Base-by-base conservation (phyloP, 2,329 filamentous ascomycete species). In the Byssothecium circinans region DNA sequence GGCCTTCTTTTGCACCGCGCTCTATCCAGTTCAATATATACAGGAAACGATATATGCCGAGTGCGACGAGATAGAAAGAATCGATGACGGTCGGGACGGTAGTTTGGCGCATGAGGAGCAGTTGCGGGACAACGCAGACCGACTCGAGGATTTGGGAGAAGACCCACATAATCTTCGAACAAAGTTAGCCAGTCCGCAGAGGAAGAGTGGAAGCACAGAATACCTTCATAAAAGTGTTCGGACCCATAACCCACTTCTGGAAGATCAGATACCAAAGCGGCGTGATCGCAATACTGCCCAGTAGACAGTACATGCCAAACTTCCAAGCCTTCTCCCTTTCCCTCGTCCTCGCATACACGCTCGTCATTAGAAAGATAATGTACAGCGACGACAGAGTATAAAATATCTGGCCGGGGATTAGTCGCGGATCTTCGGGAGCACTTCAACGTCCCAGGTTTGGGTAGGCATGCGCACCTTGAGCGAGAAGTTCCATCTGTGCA, bases 271-370 rank as follows among this genome's bases (percentile, higher is more conserved):
- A 87, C 57, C 83, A 80, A 54, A 95, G 80, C 0, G 91, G 90
- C 8, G 89, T 86, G 23, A 87, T 66, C 11, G 87, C 60, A 23
- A 89, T 63, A 17, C 86, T 85, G 3, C 81, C 86, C 11, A 74
- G 78, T 2, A 92, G 72, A 43, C 86, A 86, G 55, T 82, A 82
- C 20, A 83, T 83, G 34, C 89, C 89, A 56, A 96, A 77, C 74
- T 91, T 95, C 91, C 92, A 96, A n/a, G 91, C 88, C 61, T 90
- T 83, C 75, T 97, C 92, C 43, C 85, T 81, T 74, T 97, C 92
- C 34, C 91, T 78, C n/a, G 91, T 95, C 27, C 92, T 83, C 10
- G 91, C 87, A 70, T 84, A 96, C 18, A 91, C 77, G 73, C 85
- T 87, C 70, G 90, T 87, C 91, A 97, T 96, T 54, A 95, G 73